Evolutionary conservation across 83 land plant species (phyloP).

Genomic region (Thuja plicata): DNA sequence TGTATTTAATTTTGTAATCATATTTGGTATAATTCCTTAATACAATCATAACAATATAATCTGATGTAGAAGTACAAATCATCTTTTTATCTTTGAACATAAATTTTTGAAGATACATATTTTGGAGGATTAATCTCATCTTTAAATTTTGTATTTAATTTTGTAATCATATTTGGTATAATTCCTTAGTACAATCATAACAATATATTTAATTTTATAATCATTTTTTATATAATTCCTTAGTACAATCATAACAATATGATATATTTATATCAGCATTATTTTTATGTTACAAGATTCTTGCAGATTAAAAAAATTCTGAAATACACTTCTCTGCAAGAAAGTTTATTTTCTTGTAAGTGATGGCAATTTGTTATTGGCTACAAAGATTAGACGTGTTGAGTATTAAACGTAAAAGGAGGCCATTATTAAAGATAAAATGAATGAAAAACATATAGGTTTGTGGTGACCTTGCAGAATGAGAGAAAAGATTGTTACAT

Average conservation of each 20-base stretch:
- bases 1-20: neutral
- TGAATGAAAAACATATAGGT: neutral
- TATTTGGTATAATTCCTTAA: neutral
- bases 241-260: neutral
- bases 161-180: no score
- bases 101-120: neutral
- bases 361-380: neutral
- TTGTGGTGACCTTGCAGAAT: neutral
- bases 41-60: neutral
- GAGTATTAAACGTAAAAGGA: neutral
- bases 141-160: neutral
- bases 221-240: neutral
- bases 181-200: no score
- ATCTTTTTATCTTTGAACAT: neutral
- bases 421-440: neutral
- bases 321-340: no score
- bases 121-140: neutral
- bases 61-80: no score
- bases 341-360: neutral
- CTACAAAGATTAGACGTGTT: neutral
- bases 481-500: no score
- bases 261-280: neutral
- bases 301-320: no score
- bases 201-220: no score
- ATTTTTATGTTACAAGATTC: neutral